phyloP scores from a whole-genome alignment of 257 asterid species.

The Capsicum baccatum region DNA sequence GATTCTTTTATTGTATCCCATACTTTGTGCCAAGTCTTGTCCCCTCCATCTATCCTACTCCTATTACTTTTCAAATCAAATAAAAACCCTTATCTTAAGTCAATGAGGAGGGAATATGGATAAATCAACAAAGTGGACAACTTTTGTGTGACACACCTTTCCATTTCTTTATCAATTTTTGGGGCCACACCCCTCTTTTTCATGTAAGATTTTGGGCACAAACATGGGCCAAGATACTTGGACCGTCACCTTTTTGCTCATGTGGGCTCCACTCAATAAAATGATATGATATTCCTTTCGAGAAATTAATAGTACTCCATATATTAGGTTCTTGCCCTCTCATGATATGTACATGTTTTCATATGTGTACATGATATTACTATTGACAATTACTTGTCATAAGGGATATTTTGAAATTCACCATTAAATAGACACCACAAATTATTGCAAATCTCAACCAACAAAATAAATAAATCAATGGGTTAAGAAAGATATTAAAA shows the following conservation, averaged over 20 bases:
- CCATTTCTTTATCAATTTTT: conserved; percentile 19
- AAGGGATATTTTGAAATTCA: conserved; percentile 10
- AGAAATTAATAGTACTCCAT: background rate
- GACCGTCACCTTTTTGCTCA: conserved; percentile 22
- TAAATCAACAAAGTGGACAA: conserved; percentile 29
- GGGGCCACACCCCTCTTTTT: conserved; percentile 26
- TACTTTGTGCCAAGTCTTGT: conserved; percentile 26
- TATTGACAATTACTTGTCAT: conserved; percentile 6
- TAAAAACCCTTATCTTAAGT: conserved; percentile 3
- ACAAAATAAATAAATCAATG: background rate
- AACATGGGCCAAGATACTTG: conserved; percentile 31
- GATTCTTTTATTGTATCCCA: conserved; percentile 32
- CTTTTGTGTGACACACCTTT: conserved; percentile 31
- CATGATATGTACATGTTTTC: conserved; percentile 27
- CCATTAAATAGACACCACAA: background rate
- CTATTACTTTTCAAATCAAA: background rate
- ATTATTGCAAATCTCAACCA: background rate
- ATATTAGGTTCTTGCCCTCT: conserved; percentile 10
- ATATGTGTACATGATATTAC: background rate
- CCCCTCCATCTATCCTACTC: conserved; percentile 2
- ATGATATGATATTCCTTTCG: background rate
- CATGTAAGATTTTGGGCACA: conserved; percentile 25
- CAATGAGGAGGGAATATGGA: conserved; percentile 6
- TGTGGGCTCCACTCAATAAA: conserved; percentile 24
- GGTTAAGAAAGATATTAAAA: background rate